Evolutionary conservation across 257 asterid genomes (phyloP).

Genomic region (Rubia yunnanensis): DNA sequence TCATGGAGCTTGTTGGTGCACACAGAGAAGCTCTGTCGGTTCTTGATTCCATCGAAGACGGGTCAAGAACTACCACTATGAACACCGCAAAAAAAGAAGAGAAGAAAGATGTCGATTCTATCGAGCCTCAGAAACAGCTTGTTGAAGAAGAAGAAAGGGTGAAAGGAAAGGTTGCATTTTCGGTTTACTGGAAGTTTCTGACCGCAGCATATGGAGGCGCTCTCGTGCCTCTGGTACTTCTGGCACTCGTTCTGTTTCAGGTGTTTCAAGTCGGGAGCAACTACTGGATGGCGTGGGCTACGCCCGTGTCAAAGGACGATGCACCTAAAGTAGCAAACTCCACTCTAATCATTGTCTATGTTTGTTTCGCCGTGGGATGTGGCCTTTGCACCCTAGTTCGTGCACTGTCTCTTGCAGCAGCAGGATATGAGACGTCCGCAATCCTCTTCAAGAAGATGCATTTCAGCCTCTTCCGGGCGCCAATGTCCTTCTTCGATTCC

Average conservation of each 20-base stretch:
- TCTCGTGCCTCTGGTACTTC: conserved; percentile 57
- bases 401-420: conserved; percentile 44
- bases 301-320: conserved; percentile 63
- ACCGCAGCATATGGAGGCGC: conserved; percentile 74
- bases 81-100: conserved; percentile 19
- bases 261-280: conserved; percentile 81
- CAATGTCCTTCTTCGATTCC: conserved; percentile 93
- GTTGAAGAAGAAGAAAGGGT: conserved; percentile 94
- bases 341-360: conserved; percentile 68
- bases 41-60: conserved; percentile 39
- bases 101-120: conserved; percentile 12
- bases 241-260: conserved; percentile 57
- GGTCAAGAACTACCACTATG: conserved; percentile 8
- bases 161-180: conserved; percentile 66
- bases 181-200: conserved; percentile 74
- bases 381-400: conserved; percentile 54
- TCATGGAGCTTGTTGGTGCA: conserved; percentile 88
- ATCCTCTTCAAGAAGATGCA: conserved; percentile 70
- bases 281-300: conserved; percentile 99
- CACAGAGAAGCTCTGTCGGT: conserved; percentile 69
- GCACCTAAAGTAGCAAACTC: conserved; percentile 43
- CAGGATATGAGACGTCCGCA: conserved; percentile 63
- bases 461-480: conserved; percentile 65
- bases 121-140: conserved; percentile 44
- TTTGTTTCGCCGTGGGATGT: conserved; percentile 54